Evolutionary conservation across 1,139 yeast species (phyloP), one percentile per base, ranked within the genome.

Genomic region (Lodderomyces parapsilosis): DNA sequence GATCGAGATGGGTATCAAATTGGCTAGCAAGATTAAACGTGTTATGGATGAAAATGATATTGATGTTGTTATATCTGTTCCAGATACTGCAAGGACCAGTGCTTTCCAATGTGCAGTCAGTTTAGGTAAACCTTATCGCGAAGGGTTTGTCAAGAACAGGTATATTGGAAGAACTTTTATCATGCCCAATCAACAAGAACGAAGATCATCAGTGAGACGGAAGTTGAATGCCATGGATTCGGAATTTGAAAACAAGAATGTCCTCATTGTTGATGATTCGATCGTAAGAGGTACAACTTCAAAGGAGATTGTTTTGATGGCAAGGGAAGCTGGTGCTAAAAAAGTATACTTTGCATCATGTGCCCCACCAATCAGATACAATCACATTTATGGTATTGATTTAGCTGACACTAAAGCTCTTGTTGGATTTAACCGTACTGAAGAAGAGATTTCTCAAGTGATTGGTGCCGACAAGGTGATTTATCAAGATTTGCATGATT

Each of bases 261-360:
- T 93, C n/a, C 72, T 93, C 52, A 77, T 93, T 47, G 98, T 93
- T 38, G 99, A 93, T 66, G 99, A 93, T 65, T 90, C 97, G 25
- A 91, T 93, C 55, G 99, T 93, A 17, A 82, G 99, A 64, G 99
- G 99, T 50, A 93, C 99, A 27, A 93, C 99, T 1, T 90, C 97
- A 6, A 86, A 82, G 63, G 99, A 93, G 67, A 93, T 93, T 55
- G 96, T 94, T 24, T 87, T 83, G 55, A 93, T 93, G 99, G 99
- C 99, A 11, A 81, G 87, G 57, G 99, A 93, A 65, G 96, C 98
- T 4, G 99, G 99, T 44, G 99, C 99, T 34, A 82, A 80, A 48
- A 83, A 82, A 53, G 99, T 93, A 14, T 93, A 81, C 62, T 86
- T 94, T 65, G 99, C 99, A 0, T 87, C 96, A 17, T 94, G 98